Evolutionary conservation across 2,329 filamentous ascomycete genomes (phyloP), one percentile per base, ranked within the genome.

Genomic region (Epichloe typhina): DNA sequence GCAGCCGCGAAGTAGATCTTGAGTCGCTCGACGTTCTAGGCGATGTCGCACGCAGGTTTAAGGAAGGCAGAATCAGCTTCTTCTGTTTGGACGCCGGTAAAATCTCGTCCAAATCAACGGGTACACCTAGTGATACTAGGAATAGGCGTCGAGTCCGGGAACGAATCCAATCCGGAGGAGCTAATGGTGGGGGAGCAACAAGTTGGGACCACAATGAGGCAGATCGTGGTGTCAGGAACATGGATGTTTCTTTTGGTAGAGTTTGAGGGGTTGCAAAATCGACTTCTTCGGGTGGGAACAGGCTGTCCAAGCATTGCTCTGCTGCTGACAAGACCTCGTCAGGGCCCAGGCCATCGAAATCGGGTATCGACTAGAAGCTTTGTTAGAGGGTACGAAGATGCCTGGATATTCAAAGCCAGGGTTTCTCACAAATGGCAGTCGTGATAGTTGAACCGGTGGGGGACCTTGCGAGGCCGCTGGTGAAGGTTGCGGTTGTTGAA

Each of bases 61-160:
- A 83, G 5, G 90, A 95, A 0, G 93, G 93, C 1, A 98, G 77
- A 4, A 98, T 79, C 17, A 98, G 82, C 65, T 97, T 97, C 76
- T 97, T 97, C 66, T 98, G 93, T 68, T 97, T 97, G 12, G 88
- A 95, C 0, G 91, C 90, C 0, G 93, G 93, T 7, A 98, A 79
- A 50, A 98, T 97, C 70, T 98, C 93, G 67, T 98, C 93, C 0
- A 98, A 76, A 61, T 98, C 93, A 43, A 98, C 88, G 1, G 93
- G 93, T 0, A 98, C 93, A 17, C 93, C 93, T 0, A 98, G 79
- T 1, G 90, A 96, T 50, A 98, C 90, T 41, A 98, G 81, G 65
- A 98, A 98, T 26, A 98, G 79, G 31, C 93, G 86, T 49, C 93
- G 83, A 59, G 95, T 98, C 48, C 90, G 87, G 49, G 89, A 95